Evolutionary conservation across 2,329 filamentous ascomycete species (phyloP).

Genomic region (Botryosphaeria dothidea): DNA sequence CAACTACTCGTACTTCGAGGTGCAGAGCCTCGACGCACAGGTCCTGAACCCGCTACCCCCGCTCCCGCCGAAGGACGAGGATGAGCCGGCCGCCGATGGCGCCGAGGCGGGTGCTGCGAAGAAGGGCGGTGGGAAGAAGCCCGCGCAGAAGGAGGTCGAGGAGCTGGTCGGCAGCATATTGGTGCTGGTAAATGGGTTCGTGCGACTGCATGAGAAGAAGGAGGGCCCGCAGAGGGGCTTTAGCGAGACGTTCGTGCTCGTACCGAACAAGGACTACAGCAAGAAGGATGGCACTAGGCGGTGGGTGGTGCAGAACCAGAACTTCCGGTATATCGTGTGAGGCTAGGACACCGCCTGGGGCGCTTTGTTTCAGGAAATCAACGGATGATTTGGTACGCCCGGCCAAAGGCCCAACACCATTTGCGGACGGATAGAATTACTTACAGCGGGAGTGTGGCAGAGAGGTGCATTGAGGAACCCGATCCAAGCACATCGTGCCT

Average conservation of each 20-base stretch:
- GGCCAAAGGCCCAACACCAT: no score
- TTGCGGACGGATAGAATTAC: no score
- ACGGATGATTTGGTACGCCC: no score
- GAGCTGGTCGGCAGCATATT: slow-evolving; percentile 66
- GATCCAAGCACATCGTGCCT: no score
- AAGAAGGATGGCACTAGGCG: slow-evolving; percentile 30
- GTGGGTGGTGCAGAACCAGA: slow-evolving; percentile 46
- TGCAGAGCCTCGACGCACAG: slow-evolving; percentile 75
- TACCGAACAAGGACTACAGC: slow-evolving; percentile 54
- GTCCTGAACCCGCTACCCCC: slow-evolving; percentile 65
- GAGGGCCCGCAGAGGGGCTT: slow-evolving; percentile 69
- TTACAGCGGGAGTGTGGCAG: no score
- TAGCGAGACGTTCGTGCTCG: slow-evolving; percentile 77
- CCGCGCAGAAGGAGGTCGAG: slow-evolving; percentile 32
- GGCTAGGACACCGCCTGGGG: not conserved
- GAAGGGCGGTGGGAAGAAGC: no score
- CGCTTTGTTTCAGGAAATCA: no score
- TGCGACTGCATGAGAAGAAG: slow-evolving; percentile 63
- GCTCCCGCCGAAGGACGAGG: not conserved
- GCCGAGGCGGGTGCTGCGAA: slow-evolving; percentile 7
- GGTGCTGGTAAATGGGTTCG: slow-evolving; percentile 71
- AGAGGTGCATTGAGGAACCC: no score
- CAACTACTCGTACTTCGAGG: slow-evolving; percentile 64
- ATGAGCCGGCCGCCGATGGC: not conserved
- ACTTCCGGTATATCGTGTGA: slow-evolving; percentile 46